phyloP scores from a whole-genome alignment of 78 protist genomes.

The Dictyostelium intermedium region DNA sequence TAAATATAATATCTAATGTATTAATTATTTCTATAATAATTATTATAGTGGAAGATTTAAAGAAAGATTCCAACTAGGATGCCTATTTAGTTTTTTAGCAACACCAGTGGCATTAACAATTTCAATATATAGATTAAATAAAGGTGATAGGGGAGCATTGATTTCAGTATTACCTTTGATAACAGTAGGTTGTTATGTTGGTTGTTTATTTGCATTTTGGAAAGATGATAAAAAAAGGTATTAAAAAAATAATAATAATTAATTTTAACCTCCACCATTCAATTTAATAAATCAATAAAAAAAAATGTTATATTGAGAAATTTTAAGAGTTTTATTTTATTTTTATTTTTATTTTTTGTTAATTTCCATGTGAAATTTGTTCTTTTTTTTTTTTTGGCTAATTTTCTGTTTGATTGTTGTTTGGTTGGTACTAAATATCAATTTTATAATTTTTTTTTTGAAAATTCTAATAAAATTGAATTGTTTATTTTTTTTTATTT shows the following conservation, averaged over 20 bases:
- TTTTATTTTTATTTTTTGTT: too few relatives aligned
- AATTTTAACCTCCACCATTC: too few relatives aligned
- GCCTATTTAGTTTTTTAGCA: neutral
- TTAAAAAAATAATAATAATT: neutral
- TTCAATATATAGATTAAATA: neutral
- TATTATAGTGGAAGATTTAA: neutral
- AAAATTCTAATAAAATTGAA: too few relatives aligned
- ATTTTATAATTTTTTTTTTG: too few relatives aligned
- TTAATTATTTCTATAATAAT: too few relatives aligned
- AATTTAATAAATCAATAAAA: neutral
- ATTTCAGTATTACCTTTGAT: neutral
- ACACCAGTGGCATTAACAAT: neutral
- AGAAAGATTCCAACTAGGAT: neutral
- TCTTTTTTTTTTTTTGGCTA: too few relatives aligned
- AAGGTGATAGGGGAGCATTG: neutral
- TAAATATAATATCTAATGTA: too few relatives aligned
- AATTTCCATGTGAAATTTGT: too few relatives aligned
- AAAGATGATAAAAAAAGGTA: neutral
- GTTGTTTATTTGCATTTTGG: neutral
- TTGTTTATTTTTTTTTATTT: too few relatives aligned
- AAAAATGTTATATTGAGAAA: neutral
- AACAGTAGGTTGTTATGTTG: neutral
- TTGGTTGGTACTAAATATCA: too few relatives aligned
- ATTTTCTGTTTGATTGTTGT: too few relatives aligned
- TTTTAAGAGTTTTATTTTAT: too few relatives aligned